Evolutionary conservation across 192 early-diverging fungal genomes (phyloP).

Genomic region (Gigaspora rosea): DNA sequence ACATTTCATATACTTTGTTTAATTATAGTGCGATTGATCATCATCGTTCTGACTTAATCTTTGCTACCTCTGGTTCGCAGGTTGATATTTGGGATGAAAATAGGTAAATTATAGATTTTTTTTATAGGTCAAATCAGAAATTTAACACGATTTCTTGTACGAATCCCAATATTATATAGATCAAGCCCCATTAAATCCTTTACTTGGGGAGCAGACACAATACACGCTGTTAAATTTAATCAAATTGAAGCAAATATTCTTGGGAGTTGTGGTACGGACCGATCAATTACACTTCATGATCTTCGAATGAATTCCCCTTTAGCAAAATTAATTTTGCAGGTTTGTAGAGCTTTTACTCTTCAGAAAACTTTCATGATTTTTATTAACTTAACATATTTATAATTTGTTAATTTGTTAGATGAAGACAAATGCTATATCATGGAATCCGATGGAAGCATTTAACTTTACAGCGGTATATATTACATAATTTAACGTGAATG

Average conservation of each 20-base stretch:
- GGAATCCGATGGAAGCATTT: constrained; percentile 99
- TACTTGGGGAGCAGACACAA: constrained; percentile 94
- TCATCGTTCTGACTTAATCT: constrained; percentile 78
- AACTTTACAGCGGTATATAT: constrained; percentile 76
- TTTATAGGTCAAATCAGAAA: neutral
- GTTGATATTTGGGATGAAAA: constrained; percentile 96
- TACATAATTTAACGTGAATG: no score
- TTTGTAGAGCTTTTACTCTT: constrained; percentile 32
- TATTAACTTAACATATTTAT: neutral
- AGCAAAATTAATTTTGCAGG: constrained; percentile 77
- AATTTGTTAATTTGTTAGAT: constrained; percentile 43
- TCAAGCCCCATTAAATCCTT: constrained; percentile 83
- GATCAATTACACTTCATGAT: no score
- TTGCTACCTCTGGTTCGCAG: constrained; percentile 85
- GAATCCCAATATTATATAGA: constrained; percentile 31
- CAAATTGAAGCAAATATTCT: constrained; percentile 94
- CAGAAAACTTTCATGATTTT: neutral
- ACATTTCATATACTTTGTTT: neutral
- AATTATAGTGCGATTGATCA: constrained; percentile 74
- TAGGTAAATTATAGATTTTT: constrained; percentile 11
- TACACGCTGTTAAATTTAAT: constrained; percentile 94
- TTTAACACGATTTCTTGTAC: neutral
- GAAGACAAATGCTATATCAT: constrained; percentile 93
- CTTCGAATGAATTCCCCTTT: constrained; percentile 64
- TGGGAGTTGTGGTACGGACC: no score